phyloP scores from a whole-genome alignment of 192 early-diverging fungal species.

The Phycomyces nitens region DNA sequence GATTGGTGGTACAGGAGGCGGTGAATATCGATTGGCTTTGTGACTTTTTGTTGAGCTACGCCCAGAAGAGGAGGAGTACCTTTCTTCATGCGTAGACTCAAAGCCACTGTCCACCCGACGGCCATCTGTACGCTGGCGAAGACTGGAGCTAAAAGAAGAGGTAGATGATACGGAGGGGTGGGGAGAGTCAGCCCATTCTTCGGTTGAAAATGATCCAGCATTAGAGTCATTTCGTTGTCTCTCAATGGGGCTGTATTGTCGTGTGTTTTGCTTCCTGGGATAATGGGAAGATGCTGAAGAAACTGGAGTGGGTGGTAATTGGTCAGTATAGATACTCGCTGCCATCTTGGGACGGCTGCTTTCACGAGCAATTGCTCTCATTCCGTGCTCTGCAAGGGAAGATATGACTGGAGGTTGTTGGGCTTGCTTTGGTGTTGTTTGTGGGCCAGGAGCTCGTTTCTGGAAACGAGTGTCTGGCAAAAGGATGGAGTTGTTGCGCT shows the following conservation, averaged over 20 bases:
- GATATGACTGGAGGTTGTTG: background rate
- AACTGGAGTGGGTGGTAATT: background rate
- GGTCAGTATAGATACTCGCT: background rate
- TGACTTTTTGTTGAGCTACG: constrained; percentile 26
- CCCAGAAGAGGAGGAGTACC: constrained; percentile 19
- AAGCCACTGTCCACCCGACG: constrained; percentile 37
- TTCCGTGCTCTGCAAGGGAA: background rate
- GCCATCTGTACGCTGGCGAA: constrained; percentile 11
- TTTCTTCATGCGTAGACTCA: constrained; percentile 33
- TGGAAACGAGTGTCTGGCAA: constrained; percentile 4
- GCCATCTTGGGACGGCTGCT: background rate
- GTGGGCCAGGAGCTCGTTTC: constrained; percentile 3
- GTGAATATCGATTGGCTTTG: constrained; percentile 13
- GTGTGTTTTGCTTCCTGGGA: background rate
- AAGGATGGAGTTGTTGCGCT: constrained; percentile 31
- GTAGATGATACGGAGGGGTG: constrained; percentile 16
- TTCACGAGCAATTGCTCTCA: background rate
- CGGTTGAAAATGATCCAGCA: constrained; percentile 5
- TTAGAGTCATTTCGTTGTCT: constrained; percentile 20
- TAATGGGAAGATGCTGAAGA: constrained; percentile 2
- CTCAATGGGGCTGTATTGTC: constrained; percentile 11
- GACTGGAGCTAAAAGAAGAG: constrained; percentile 16
- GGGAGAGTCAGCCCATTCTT: constrained; percentile 15
- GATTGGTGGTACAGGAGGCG: constrained; percentile 34
- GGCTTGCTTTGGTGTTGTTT: background rate